Base-by-base conservation (phyloP, 2,329 filamentous ascomycete species). In the Karstenula rhodostoma region DNA sequence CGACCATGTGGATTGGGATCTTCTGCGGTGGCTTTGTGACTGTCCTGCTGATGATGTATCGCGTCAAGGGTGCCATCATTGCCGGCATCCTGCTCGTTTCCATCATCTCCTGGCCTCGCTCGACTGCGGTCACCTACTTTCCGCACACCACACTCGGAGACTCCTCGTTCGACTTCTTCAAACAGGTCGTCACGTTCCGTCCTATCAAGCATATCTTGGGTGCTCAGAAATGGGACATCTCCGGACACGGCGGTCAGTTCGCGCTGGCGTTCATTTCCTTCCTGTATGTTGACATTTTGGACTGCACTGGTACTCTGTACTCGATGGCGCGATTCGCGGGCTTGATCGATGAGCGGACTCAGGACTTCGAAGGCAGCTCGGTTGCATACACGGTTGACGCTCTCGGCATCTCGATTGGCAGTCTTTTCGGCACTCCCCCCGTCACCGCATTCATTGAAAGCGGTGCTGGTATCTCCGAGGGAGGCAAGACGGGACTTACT, bases 371-470 rank as follows among this genome's bases (percentile, higher is more conserved):
- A 77, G 91, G 92, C 59, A 94, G 90, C 17, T 89, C 92, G 1
- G 82, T 93, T 22, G 93, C 93, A 1, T 96, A 96, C 77, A 87
- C 91, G 77, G 90, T 95, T 25, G 93, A 96, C 70, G 92, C 93
- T 0, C 79, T 94, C 42, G 89, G 88, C 68, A 93, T 96, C 68
- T 91, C 91, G 1, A 91, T 96, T 63, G 92, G 92, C 3, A 87
- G 91, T 5, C 81, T 96, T 1, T 83, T 96, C 51, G 93, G 93
- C 52, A 86, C 85, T 10, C 90, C 93, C 0, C 93, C 93, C 0
- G 91, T 96, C 4, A 96, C 92, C 0, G 92, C 92, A 10, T 96
- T 93, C 73, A 89, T 96, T 71, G 93, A 96, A 78, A 93, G 90
- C n/a, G 92, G 92, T 73, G 93, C 93, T 9, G 93, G 93, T 69